These are phyloP conservation scores for Kwoniella dendrophila DNA, from an alignment of 768 basidiomycete species.

Conservation along the genomic window DNA sequence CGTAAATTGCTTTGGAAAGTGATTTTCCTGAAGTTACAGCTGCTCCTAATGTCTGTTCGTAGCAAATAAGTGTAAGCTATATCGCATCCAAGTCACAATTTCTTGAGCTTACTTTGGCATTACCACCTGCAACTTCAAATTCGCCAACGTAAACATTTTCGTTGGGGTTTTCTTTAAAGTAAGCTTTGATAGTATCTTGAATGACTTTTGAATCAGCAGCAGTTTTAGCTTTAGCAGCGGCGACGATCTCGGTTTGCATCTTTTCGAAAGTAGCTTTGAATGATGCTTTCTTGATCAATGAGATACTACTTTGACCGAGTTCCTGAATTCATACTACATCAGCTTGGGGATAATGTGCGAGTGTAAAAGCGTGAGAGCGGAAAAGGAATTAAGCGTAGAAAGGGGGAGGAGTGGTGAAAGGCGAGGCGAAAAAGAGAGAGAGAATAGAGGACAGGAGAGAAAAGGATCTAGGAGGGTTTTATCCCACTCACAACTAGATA, in stretches of 20 bases:
- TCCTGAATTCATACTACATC: constrained; percentile 62
- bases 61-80: constrained; percentile 5
- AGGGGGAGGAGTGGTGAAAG: not conserved
- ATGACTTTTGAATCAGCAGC: constrained; percentile 74
- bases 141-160: constrained; percentile 70
- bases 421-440: not conserved
- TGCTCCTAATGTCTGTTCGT: constrained; percentile 34
- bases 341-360: too few relatives aligned
- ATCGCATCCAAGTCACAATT: not conserved
- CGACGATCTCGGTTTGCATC: constrained; percentile 80
- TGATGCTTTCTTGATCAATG: constrained; percentile 75
- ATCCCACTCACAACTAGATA: constrained; percentile 57
- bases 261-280: constrained; percentile 72
- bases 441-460: not conserved
- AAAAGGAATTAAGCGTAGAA: too few relatives aligned
- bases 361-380: too few relatives aligned
- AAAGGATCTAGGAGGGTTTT: not conserved
- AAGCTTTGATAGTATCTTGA: constrained; percentile 67
- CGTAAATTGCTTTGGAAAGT: constrained; percentile 79
- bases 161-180: constrained; percentile 76
- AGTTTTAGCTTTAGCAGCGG: constrained; percentile 79
- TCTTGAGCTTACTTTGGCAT: constrained; percentile 68
- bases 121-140: constrained; percentile 75
- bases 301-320: constrained; percentile 85
- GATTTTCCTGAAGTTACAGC: constrained; percentile 74